Evolutionary conservation across 2,329 filamentous ascomycete species (phyloP), one percentile per base, ranked within the genome.

Genomic region (Aspergillus transmontanensis): DNA sequence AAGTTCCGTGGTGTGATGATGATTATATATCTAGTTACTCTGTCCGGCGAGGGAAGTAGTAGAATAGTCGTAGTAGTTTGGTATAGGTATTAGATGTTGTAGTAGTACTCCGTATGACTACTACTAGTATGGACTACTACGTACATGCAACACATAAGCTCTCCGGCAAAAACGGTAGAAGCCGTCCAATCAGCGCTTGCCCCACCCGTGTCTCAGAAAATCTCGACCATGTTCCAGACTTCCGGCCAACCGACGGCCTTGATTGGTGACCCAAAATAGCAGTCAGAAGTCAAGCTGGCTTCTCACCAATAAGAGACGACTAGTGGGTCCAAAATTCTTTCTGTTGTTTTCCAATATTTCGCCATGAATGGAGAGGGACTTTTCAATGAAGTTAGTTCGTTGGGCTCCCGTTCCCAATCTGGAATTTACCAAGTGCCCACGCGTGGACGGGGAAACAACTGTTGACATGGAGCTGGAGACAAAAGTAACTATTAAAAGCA

Each of bases 251-350:
- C 41, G 23, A 54, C 46, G 58, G 7, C 46, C 21, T 19, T 58
- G 60, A 66, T 68, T 65, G 58, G 64, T 5, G n/a, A 34, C 53
- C 59, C 50, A 63, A 60, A 66, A 65, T 66, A 66, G 60, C 41
- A 68, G 46, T 45, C 54, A 32, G 36, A 11, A 55, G n/a, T 39
- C 26, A 60, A 28, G 4, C 5, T 7, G 5, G 21, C 23, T 12
- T 19, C 26, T 10, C 23, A 11, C 61, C 66, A 63, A 64, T 65
- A 26, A 46, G 39, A 54, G 59, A 2, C 7, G 1, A 1, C 2
- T 2, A 43, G 56, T 61, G 62, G 61, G 57, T 50, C 14, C 12
- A n/a, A 10, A n/a, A 30, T 63, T 57, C 50, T 56, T 28, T 63
- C 59, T 48, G 32, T 54, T 36, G 19, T 54, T 54, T 53, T 53